These are phyloP conservation scores for Chlamydomonas eustigma DNA, from an alignment of 139 green algal genomes.

Conservation along the genomic window DNA sequence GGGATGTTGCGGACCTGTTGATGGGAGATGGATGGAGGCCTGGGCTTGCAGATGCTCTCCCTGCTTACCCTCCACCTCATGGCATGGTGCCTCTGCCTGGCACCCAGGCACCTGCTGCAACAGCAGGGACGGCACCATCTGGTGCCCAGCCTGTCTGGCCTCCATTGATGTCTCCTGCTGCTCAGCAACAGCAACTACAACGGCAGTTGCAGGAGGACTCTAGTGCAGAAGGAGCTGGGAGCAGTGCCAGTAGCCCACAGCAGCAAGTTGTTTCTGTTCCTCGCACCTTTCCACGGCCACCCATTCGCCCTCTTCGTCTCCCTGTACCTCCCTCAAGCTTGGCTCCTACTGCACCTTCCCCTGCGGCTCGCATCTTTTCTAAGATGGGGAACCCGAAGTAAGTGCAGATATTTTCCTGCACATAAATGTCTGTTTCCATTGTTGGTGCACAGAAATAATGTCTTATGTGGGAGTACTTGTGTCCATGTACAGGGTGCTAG, in stretches of 20 bases:
- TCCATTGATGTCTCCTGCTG: not conserved
- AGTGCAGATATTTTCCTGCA: no score
- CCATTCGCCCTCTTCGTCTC: not conserved
- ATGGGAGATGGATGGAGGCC: slow-evolving; percentile 12
- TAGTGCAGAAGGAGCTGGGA: not conserved
- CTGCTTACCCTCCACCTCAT: not conserved
- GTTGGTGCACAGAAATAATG: no score
- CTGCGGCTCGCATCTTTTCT: not conserved
- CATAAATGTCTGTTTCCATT: no score
- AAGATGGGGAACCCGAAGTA: no score
- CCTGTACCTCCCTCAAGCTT: not conserved
- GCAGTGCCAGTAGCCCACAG: not conserved
- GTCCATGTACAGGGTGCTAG: not conserved
- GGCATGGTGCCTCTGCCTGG: no score
- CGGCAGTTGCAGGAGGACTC: not conserved
- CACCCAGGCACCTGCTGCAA: not conserved
- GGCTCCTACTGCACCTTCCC: not conserved
- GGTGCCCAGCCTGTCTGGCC: not conserved
- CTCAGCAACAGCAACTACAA: not conserved
- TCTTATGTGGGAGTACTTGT: no score
- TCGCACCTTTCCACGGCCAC: not conserved
- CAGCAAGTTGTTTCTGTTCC: not conserved
- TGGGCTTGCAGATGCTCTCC: not conserved
- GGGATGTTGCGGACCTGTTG: slow-evolving; percentile 15
- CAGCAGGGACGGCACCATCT: not conserved